These are phyloP conservation scores for Aquilaria sinensis DNA, from an alignment of 345 rosid species.

Conservation along the genomic window DNA sequence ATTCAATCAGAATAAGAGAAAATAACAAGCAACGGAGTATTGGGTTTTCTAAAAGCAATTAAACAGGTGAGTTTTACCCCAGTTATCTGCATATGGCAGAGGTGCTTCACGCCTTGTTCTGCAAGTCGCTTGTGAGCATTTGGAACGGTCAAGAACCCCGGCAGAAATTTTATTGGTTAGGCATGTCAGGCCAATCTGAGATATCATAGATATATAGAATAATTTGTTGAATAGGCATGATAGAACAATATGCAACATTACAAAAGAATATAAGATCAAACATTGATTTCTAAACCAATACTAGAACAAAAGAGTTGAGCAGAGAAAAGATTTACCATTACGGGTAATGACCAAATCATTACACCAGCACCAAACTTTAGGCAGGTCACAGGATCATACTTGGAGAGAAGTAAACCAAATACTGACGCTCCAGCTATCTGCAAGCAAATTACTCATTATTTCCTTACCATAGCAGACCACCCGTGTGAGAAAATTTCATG, in stretches of 20 bases:
- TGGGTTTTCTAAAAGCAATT: neutral
- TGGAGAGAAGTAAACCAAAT: slow-evolving; percentile 81
- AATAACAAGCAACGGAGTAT: neutral
- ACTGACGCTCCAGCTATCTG: slow-evolving; percentile 86
- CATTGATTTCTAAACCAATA: neutral
- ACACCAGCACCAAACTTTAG: slow-evolving; percentile 68
- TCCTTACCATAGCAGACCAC: neutral
- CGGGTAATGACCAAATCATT: slow-evolving; percentile 67
- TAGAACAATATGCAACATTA: too few species aligned
- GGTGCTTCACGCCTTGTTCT: slow-evolving; percentile 24
- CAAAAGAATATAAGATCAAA: neutral
- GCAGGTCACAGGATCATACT: slow-evolving; percentile 78
- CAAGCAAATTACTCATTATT: slow-evolving; percentile 8
- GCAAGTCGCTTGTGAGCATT: slow-evolving; percentile 47
- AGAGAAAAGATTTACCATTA: slow-evolving; percentile 48
- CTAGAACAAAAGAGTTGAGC: slow-evolving; percentile 3
- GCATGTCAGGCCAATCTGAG: slow-evolving; percentile 65
- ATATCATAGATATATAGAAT: slow-evolving; percentile 11
- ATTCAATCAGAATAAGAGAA: neutral
- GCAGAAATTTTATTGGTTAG: slow-evolving; percentile 75
- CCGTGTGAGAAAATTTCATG: neutral
- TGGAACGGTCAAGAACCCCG: slow-evolving; percentile 84
- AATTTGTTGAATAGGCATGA: too few species aligned
- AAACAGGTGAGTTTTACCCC: slow-evolving; percentile 37
- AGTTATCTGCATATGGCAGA: slow-evolving; percentile 24